These are phyloP conservation scores for Apiospora kogelbergensis DNA, from an alignment of 2,329 filamentous ascomycete species.

Conservation along the genomic window DNA sequence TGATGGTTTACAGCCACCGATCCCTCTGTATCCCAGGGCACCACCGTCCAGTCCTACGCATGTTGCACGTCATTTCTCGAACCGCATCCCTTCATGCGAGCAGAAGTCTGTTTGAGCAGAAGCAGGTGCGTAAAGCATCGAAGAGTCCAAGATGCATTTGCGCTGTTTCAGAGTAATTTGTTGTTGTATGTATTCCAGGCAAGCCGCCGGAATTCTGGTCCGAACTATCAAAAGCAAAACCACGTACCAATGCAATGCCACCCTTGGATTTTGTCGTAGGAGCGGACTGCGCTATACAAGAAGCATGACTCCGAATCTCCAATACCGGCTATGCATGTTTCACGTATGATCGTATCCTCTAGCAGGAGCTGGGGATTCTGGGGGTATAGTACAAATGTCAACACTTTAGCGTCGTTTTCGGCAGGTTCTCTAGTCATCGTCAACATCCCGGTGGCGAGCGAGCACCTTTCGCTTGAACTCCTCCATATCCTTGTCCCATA, in stretches of 20 bases:
- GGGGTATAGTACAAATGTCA: slow-evolving; percentile 7
- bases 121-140: background rate
- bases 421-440: slow-evolving; percentile 53
- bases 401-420: background rate
- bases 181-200: background rate
- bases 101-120: background rate
- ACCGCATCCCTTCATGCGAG: background rate
- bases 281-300: background rate
- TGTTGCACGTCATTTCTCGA: background rate
- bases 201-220: background rate
- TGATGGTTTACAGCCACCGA: background rate
- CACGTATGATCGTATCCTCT: background rate
- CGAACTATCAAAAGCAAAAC: background rate
- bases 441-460: slow-evolving; percentile 62
- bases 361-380: background rate
- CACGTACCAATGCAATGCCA: slow-evolving; percentile 8
- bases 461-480: slow-evolving; percentile 82
- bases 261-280: background rate
- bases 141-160: background rate
- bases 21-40: background rate
- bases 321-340: slow-evolving; percentile 6
- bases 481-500: slow-evolving; percentile 86
- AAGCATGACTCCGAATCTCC: slow-evolving; percentile 11
- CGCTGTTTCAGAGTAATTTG: background rate
- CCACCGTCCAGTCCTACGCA: background rate